Conservation (phyloP, 352 stramenopile species). For the Achlya hypogyna region DNA sequence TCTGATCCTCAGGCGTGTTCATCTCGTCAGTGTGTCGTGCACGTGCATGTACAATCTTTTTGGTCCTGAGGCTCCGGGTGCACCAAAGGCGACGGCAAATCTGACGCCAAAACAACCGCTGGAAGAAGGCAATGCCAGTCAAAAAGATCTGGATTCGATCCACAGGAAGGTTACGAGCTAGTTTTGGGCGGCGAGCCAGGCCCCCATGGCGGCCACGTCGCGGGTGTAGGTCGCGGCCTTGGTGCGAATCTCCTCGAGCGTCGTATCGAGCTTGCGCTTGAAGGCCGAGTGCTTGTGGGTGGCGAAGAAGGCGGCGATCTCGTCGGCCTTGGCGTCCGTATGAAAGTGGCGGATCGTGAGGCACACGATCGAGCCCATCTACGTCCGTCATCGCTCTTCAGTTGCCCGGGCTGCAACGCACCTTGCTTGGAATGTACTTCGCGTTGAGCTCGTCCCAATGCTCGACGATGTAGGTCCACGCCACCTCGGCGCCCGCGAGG, state of each 20-base stretch:
- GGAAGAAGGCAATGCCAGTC: neutral
- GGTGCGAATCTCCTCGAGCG: conserved; percentile 48
- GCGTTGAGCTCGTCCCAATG: conserved; percentile 49
- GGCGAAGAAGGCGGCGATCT: conserved; percentile 46
- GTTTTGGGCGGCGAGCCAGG: neutral
- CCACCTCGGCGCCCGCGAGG: conserved; percentile 34
- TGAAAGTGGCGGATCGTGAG: conserved; percentile 37
- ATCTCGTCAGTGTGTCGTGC: too few species aligned
- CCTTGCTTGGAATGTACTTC: conserved; percentile 41
- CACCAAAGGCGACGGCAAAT: too few species aligned
- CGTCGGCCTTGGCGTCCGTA: conserved; percentile 35
- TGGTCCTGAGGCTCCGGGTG: too few species aligned
- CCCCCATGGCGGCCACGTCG: conserved; percentile 31
- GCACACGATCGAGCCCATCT: conserved; percentile 36
- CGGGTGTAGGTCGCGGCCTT: conserved; percentile 45
- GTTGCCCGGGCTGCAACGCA: neutral
- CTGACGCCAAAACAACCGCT: too few species aligned
- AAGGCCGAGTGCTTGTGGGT: conserved; percentile 49
- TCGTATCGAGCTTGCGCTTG: conserved; percentile 41
- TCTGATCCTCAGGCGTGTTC: too few species aligned
- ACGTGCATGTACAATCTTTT: too few species aligned
- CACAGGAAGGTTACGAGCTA: neutral
- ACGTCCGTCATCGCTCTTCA: conserved; percentile 17
- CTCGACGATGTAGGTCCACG: conserved; percentile 58
- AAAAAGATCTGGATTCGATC: neutral